Conservation (phyloP, 1,139 yeast genomes). For the Candida buenavistaensis region DNA sequence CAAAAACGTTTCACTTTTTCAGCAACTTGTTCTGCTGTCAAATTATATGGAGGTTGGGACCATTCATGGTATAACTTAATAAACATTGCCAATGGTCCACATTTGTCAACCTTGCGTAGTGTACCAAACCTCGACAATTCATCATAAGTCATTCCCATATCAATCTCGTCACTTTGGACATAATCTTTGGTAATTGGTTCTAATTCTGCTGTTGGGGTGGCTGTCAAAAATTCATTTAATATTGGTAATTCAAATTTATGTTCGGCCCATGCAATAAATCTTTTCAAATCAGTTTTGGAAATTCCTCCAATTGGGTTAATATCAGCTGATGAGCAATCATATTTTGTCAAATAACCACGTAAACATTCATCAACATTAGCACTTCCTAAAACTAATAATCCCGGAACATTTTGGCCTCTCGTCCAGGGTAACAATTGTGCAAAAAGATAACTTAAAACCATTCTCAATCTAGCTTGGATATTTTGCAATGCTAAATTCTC, state of each 20-base stretch:
- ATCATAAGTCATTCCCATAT: conserved; percentile 97
- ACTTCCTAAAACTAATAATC: conserved; percentile 86
- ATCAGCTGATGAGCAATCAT: conserved; percentile 96
- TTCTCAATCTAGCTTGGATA: conserved; percentile 91
- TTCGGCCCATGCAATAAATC: conserved; percentile 80
- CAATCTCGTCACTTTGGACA: conserved; percentile 94
- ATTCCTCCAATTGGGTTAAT: conserved; percentile 97
- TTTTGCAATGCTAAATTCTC: conserved; percentile 94
- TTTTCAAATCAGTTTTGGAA: conserved; percentile 86
- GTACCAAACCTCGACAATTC: conserved; percentile 92
- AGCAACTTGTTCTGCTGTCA: conserved; percentile 82
- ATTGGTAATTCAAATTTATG: conserved; percentile 72
- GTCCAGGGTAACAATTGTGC: conserved; percentile 97
- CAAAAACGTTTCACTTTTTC: conserved; percentile 90
- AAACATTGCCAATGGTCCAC: conserved; percentile 96
- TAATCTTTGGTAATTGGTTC: conserved; percentile 92
- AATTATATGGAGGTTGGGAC: conserved; percentile 67
- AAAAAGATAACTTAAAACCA: conserved; percentile 90
- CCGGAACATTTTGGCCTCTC: conserved; percentile 63
- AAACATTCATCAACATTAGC: conserved; percentile 98
- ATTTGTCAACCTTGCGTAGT: conserved; percentile 85
- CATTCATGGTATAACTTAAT: conserved; percentile 86
- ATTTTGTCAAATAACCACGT: conserved; percentile 92
- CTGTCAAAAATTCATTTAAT: conserved; percentile 72
- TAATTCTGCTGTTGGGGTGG: conserved; percentile 96